Base-by-base conservation (phyloP, 2,329 filamentous ascomycete species). In the Colletotrichum filicis region DNA sequence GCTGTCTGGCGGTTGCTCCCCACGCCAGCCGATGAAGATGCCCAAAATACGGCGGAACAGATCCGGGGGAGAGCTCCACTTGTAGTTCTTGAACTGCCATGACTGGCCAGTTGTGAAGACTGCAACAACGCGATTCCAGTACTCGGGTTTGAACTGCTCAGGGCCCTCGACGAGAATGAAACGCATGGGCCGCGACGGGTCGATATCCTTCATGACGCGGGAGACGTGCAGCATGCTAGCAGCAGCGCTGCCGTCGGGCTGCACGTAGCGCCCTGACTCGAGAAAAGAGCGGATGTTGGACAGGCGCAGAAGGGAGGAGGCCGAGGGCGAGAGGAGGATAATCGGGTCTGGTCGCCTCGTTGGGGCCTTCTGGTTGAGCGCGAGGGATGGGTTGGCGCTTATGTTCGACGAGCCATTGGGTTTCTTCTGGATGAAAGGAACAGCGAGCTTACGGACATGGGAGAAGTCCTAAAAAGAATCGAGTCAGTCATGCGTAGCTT, bases 71-170 rank as follows among this genome's bases (percentile, higher is more conserved):
- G 93, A 92, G 77, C 92, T 92, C 95, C 97, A 99, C 83, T 97
- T 98, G 89, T 99, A 99, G 77, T 92, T 94, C 85, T 98, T 98
- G 86, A 99, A 99, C 84, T 99, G 97, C 97, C 97, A 99, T 11
- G 93, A 92, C 85, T 99, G 97, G 42, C 97, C 97, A 0, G 97
- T 99, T 0, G 97, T 99, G 85, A 99, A 98, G 70, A 99, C 95
- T 14, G 94, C 97, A 1, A 98, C 97, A 7, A 99, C 93, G 64
- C 95, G 92, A 79, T 92, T 92, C 97, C 97, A 99, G 86, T 98
- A 98, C 80, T 98, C 95, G 0, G 97, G 97, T 82, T 98, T 97
- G 89, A 99, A 99, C 82, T 97, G 93, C 80, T 97, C 93, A 0
- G 95, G 94, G 22, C 92, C 93, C 82, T 99, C 97, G 66, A 98